phyloP scores from a whole-genome alignment of 1,139 yeast genomes.

The Magnusiomyces suaveolens region DNA sequence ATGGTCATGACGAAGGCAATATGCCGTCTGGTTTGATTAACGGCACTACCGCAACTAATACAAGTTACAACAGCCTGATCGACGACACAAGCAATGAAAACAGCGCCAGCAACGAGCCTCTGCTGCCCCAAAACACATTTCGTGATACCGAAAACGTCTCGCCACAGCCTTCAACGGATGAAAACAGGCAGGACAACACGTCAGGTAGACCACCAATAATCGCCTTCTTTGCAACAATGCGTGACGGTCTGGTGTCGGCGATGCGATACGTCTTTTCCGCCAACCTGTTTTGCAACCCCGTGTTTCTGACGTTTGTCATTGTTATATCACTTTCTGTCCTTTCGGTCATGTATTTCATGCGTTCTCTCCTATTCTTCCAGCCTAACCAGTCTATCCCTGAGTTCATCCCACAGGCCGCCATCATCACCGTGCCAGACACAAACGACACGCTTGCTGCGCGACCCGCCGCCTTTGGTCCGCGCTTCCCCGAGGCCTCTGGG shows the following conservation, averaged over 20 bases:
- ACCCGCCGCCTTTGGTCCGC: conserved; percentile 33
- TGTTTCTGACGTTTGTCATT: background rate
- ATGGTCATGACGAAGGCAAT: background rate
- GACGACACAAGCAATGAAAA: background rate
- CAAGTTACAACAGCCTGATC: background rate
- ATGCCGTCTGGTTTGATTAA: background rate
- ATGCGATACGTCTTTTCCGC: background rate
- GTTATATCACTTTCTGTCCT: background rate
- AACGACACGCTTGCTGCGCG: conserved; percentile 27
- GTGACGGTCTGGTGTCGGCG: background rate
- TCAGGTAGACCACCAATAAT: background rate
- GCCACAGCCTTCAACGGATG: background rate
- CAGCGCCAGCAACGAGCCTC: background rate
- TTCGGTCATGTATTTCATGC: conserved; percentile 3
- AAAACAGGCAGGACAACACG: background rate
- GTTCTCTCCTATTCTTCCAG: background rate
- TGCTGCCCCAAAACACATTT: background rate
- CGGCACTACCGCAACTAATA: background rate
- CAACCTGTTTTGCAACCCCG: background rate
- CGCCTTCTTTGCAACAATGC: background rate
- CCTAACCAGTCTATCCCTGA: conserved; percentile 16
- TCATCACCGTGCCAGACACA: conserved; percentile 21
- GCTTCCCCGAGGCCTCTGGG: conserved; percentile 17
- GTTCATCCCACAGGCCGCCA: conserved; percentile 25
- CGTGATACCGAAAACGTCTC: background rate